Evolutionary conservation across 768 basidiomycete species (phyloP).

Genomic region (Steccherinum ochraceum): DNA sequence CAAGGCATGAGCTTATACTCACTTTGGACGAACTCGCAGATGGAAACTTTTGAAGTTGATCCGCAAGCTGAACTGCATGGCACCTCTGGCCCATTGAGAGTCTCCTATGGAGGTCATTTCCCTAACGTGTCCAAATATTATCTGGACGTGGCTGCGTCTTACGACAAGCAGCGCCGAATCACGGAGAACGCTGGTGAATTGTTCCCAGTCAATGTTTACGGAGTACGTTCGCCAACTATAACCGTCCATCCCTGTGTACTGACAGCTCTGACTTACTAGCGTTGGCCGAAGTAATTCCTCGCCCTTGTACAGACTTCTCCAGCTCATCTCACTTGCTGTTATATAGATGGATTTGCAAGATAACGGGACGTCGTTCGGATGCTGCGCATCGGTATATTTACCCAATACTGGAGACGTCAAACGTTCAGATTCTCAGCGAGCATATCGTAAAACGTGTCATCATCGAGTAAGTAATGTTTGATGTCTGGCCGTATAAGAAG

Average conservation of each 20-base stretch:
- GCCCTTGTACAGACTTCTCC: neutral
- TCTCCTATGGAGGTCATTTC: conserved; percentile 35
- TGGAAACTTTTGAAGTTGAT: conserved; percentile 28
- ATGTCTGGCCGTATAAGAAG: neutral
- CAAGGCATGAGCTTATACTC: neutral
- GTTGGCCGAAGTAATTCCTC: neutral
- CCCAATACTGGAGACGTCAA: conserved; percentile 21
- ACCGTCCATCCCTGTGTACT: neutral
- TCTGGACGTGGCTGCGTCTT: conserved; percentile 36
- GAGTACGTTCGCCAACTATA: conserved; percentile 26
- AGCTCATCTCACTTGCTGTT: neutral
- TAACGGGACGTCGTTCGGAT: conserved; percentile 52
- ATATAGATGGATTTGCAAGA: conserved; percentile 36
- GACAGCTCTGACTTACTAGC: neutral
- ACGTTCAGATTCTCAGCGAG: conserved; percentile 26
- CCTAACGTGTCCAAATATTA: conserved; percentile 40
- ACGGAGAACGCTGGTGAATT: conserved; percentile 46
- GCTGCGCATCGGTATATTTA: conserved; percentile 37
- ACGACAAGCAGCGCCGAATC: conserved; percentile 40
- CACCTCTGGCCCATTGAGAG: conserved; percentile 24
- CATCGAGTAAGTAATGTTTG: conserved; percentile 22
- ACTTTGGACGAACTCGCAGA: conserved; percentile 7
- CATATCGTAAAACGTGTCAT: conserved; percentile 28
- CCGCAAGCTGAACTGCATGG: conserved; percentile 27
- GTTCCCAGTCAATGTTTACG: conserved; percentile 33